These are phyloP conservation scores for Neostapfia colusana DNA, from an alignment of 176 grass and related monocot genomes.

Conservation along the genomic window DNA sequence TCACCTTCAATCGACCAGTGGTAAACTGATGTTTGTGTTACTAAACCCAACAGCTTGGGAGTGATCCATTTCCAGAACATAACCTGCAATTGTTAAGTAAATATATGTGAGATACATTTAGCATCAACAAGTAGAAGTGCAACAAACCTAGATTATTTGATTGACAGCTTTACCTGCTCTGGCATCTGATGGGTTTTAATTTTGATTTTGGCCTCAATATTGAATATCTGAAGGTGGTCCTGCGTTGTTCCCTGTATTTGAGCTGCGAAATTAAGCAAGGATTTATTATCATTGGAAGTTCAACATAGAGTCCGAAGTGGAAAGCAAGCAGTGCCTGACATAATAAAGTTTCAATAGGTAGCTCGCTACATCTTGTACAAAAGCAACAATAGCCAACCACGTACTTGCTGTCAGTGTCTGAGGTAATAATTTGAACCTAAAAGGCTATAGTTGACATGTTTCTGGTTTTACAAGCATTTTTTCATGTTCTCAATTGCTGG, in stretches of 20 bases:
- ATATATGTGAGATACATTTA: no score
- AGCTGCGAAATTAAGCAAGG: conserved; percentile 55
- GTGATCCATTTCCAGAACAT: conserved; percentile 99
- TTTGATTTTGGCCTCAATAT: conserved; percentile 92
- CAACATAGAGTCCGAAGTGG: neutral
- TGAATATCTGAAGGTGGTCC: conserved; percentile 97
- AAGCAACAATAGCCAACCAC: neutral
- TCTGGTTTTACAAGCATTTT: neutral
- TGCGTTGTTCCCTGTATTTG: conserved; percentile 90
- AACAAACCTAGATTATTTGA: neutral
- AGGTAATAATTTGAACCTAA: neutral
- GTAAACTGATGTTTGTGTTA: conserved; percentile 84
- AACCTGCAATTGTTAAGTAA: conserved; percentile 49
- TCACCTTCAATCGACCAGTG: conserved; percentile 98
- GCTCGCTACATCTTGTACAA: neutral
- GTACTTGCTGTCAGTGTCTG: neutral
- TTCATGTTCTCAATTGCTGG: neutral
- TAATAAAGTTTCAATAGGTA: neutral
- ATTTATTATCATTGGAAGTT: conserved; percentile 5
- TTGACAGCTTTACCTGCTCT: conserved; percentile 51
- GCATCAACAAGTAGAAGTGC: neutral
- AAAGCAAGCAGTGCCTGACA: neutral
- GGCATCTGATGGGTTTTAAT: conserved; percentile 98
- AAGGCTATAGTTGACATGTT: no score
- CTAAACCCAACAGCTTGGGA: conserved; percentile 69